Conservation (phyloP, 192 early-diverging fungal species). For the Allomyces macrogynus region DNA sequence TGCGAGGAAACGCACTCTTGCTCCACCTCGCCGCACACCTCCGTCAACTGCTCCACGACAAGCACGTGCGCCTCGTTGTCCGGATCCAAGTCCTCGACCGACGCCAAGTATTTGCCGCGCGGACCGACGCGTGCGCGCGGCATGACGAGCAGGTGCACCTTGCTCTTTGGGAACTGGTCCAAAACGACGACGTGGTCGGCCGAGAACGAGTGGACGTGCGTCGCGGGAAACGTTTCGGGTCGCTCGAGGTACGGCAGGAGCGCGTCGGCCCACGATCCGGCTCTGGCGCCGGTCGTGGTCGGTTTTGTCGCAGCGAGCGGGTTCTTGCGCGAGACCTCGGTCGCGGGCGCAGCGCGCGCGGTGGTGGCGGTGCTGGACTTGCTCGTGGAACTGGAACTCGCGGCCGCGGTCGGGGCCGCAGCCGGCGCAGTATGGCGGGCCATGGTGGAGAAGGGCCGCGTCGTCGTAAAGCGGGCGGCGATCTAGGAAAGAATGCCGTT, state of each 20-base stretch:
- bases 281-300: no score
- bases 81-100: constrained; percentile 13
- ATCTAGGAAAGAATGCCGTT: no score
- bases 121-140: constrained; percentile 12
- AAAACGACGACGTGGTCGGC: constrained; percentile 20
- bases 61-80: constrained; percentile 11
- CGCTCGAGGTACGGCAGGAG: constrained; percentile 16
- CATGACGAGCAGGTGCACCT: constrained; percentile 25
- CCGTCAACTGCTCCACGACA: constrained; percentile 13
- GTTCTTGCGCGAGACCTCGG: no score
- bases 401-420: no score
- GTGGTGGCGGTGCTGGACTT: no score
- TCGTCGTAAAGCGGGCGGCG: no score
- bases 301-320: no score
- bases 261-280: not conserved
- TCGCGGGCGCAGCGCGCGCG: no score
- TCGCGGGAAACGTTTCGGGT: constrained; percentile 16
- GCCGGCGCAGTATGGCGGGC: no score
- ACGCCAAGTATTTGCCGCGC: not conserved
- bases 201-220: constrained; percentile 17
- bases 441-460: no score
- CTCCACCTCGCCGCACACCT: constrained; percentile 11
- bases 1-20: constrained; percentile 3
- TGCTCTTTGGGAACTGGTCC: constrained; percentile 30
- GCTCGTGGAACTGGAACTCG: no score